phyloP scores from a whole-genome alignment of 345 rosid genomes.

The Eucalyptus shirleyi region DNA sequence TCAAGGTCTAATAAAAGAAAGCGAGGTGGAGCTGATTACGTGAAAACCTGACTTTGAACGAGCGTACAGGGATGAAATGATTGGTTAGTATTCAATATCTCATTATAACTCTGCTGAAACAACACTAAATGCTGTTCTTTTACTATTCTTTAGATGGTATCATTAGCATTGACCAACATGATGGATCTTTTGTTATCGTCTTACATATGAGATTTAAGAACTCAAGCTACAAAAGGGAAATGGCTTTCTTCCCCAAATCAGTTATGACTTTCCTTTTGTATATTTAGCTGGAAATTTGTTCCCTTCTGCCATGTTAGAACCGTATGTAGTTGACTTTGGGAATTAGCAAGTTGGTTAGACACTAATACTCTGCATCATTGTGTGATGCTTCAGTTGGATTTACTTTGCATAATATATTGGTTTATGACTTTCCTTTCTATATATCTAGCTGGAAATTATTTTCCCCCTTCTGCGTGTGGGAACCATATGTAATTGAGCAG shows the following conservation, averaged over 20 bases:
- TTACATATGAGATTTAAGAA: neutral
- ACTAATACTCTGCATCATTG: neutral
- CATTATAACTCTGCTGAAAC: neutral
- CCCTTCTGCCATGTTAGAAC: neutral
- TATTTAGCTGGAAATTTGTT: neutral
- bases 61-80: neutral
- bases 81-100: neutral
- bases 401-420: neutral
- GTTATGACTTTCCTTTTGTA: neutral
- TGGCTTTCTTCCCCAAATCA: neutral
- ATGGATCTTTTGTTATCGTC: neutral
- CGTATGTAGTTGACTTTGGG: neutral
- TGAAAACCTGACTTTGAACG: constrained; percentile 22
- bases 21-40: constrained; percentile 54
- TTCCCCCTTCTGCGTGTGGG: neutral
- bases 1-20: constrained; percentile 90
- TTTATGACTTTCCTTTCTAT: neutral
- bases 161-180: neutral
- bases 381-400: neutral
- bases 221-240: neutral
- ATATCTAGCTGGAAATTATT: neutral
- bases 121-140: neutral
- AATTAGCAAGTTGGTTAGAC: neutral
- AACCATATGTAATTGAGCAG: neutral
- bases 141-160: neutral